phyloP scores from a whole-genome alignment of 2,329 filamentous ascomycete genomes.

The Pseudogymnoascus sp. region DNA sequence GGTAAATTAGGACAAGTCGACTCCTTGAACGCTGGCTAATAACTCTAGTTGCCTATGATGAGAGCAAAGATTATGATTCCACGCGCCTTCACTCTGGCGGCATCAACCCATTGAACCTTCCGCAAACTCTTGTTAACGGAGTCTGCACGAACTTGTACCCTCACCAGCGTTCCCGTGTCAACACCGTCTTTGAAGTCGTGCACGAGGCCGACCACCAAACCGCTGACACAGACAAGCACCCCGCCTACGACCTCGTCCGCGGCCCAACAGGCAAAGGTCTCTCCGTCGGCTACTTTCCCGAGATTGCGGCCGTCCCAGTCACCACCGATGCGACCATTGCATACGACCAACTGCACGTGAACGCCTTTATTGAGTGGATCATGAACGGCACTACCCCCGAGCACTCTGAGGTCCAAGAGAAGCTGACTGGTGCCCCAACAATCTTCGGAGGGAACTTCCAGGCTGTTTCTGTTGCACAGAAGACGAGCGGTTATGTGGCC shows the following conservation, averaged over 20 bases:
- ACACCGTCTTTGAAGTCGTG: constrained; percentile 25
- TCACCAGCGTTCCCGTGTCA: constrained; percentile 23
- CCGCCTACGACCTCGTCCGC: constrained; percentile 25
- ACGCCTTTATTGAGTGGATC: constrained; percentile 24
- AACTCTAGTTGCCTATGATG: constrained; percentile 20
- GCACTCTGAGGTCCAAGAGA: constrained; percentile 15
- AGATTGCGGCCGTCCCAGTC: constrained; percentile 19
- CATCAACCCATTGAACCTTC: constrained; percentile 21
- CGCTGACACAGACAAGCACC: constrained; percentile 27
- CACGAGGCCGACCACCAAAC: constrained; percentile 19
- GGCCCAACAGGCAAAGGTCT: constrained; percentile 25
- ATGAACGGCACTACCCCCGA: constrained; percentile 16
- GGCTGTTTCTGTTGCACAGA: constrained; percentile 24
- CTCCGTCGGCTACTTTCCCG: constrained; percentile 26
- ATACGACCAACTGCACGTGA: constrained; percentile 24
- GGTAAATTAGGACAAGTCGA: constrained; percentile 13
- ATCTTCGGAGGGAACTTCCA: constrained; percentile 27
- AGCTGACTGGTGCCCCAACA: constrained; percentile 14
- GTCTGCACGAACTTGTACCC: constrained; percentile 22
- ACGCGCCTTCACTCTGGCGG: constrained; percentile 21
- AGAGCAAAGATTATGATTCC: constrained; percentile 21
- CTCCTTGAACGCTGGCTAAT: background rate
- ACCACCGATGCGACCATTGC: constrained; percentile 21
- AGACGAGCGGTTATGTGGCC: constrained; percentile 22
- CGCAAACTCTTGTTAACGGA: constrained; percentile 16